Conservation (phyloP, 441 rosid species). For the Croton setiger region DNA sequence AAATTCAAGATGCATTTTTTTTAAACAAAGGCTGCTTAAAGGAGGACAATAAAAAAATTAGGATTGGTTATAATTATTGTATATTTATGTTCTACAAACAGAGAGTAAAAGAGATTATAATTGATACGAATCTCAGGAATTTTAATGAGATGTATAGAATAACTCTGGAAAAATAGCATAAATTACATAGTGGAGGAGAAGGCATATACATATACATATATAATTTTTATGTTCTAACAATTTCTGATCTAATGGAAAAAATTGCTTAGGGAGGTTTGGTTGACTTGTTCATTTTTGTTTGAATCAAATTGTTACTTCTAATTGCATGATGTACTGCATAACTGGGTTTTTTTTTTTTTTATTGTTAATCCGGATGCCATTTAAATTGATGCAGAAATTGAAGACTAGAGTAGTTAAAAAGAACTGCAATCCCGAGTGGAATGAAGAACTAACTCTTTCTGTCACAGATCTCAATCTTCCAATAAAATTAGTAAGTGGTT, state of each 20-base stretch:
- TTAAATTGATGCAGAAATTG: constrained; percentile 50
- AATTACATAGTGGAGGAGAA: no score
- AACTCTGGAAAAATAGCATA: no score
- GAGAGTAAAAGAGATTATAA: no score
- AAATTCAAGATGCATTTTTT: no score
- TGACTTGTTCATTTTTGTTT: no score
- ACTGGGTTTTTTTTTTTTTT: background rate
- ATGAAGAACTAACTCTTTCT: constrained; percentile 75
- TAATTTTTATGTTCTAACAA: background rate
- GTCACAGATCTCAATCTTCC: constrained; percentile 52
- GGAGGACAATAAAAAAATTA: background rate
- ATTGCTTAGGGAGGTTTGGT: background rate
- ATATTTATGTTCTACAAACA: no score
- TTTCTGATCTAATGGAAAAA: background rate
- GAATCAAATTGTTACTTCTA: no score
- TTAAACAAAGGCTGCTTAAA: background rate
- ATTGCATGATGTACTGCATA: background rate
- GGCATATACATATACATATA: no score
- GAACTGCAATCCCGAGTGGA: constrained; percentile 81
- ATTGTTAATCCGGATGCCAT: background rate
- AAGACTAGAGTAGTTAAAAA: constrained; percentile 67
- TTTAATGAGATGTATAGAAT: no score
- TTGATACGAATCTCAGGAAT: no score
- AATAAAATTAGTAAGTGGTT: constrained; percentile 49
- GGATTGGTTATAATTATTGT: no score